Conservation (phyloP, 2,329 filamentous ascomycete species). For the Xenoacremonium recifei region DNA sequence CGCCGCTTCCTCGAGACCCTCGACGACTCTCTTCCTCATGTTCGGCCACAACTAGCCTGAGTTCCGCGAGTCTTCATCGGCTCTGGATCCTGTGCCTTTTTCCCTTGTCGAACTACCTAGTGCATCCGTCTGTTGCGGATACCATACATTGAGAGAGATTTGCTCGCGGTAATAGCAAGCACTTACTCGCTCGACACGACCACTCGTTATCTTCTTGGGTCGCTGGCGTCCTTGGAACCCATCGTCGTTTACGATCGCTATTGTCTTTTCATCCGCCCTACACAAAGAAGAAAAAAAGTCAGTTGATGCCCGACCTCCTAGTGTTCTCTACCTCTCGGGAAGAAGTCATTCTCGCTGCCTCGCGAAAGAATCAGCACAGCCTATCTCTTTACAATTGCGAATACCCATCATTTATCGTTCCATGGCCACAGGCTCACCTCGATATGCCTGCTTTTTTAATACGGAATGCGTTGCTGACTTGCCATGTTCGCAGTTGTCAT, state of each 20-base stretch:
- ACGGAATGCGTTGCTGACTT: conserved; percentile 14
- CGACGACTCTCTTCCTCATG: conserved; percentile 30
- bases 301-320: conserved; percentile 13
- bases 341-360: too few relatives aligned
- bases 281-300: conserved; percentile 22
- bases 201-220: conserved; percentile 44
- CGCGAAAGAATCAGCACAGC: too few relatives aligned
- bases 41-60: conserved; percentile 28
- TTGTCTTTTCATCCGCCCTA: conserved; percentile 25
- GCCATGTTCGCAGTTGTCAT: conserved; percentile 5
- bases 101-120: conserved; percentile 15
- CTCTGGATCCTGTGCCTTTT: conserved; percentile 27
- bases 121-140: conserved; percentile 25
- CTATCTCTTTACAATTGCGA: too few relatives aligned
- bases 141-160: too few relatives aligned
- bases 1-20: conserved; percentile 19
- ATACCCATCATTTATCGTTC: too few relatives aligned
- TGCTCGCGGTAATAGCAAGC: conserved; percentile 49
- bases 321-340: too few relatives aligned
- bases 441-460: background rate
- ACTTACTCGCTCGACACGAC: conserved; percentile 34
- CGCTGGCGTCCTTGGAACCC: conserved; percentile 57
- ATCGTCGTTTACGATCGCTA: conserved; percentile 35
- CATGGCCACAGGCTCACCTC: too few relatives aligned
- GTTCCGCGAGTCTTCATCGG: conserved; percentile 32